These are phyloP conservation scores for Yarrowia sp. DNA, from an alignment of 805 yeast species.

Conservation along the genomic window DNA sequence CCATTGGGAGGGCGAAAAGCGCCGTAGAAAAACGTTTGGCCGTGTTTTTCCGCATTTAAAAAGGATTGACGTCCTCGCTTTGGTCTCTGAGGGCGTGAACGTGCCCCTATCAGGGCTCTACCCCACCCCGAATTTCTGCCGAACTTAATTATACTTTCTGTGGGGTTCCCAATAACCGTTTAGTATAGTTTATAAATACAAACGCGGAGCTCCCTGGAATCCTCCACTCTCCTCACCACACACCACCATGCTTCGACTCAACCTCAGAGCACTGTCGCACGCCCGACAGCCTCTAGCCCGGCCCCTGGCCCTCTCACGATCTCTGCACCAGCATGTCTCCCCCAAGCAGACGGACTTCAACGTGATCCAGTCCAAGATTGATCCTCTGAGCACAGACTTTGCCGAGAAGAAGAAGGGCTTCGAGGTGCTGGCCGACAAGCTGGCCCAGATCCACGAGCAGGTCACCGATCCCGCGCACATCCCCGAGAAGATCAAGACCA, in stretches of 20 bases:
- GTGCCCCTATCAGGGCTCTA: too few relatives aligned
- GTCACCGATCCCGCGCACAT: conserved; percentile 32
- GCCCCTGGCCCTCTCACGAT: not conserved
- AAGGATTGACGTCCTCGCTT: not conserved
- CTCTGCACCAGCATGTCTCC: conserved; percentile 23
- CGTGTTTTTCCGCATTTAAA: not conserved
- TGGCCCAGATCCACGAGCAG: conserved; percentile 31
- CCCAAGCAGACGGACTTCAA: conserved; percentile 28
- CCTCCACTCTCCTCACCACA: not conserved
- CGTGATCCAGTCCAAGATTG: conserved; percentile 32
- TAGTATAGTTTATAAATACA: conserved; percentile 7
- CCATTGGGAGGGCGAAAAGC: not conserved
- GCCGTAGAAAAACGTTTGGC: not conserved
- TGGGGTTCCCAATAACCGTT: conserved; percentile 26
- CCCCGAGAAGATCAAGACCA: conserved; percentile 36
- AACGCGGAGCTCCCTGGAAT: not conserved
- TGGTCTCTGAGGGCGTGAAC: too few relatives aligned
- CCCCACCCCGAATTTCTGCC: conserved; percentile 11
- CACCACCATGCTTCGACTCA: conserved; percentile 22
- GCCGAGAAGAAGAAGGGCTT: conserved; percentile 32
- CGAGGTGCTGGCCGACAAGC: conserved; percentile 30
- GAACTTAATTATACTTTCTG: conserved; percentile 12
- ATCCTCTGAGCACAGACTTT: conserved; percentile 33
- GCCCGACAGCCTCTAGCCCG: not conserved
- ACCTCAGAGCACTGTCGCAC: conserved; percentile 12